These are phyloP conservation scores for Colletotrichum australisinense DNA, from an alignment of 2,329 filamentous ascomycete genomes.

Conservation along the genomic window DNA sequence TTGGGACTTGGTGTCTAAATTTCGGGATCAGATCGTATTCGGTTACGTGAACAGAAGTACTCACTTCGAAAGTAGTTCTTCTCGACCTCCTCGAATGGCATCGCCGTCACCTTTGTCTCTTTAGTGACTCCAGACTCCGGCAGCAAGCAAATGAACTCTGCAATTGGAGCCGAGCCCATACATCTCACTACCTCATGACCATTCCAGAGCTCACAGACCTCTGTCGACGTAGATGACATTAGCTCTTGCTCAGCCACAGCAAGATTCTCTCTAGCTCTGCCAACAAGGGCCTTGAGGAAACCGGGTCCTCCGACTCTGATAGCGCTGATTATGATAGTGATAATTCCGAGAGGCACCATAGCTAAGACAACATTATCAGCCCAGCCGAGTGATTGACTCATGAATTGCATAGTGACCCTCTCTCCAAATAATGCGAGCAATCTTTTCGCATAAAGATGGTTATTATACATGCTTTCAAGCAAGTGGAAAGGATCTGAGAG, in stretches of 20 bases:
- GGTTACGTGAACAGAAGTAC: too few relatives aligned
- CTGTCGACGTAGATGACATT: slow-evolving; percentile 51
- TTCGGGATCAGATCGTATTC: too few relatives aligned
- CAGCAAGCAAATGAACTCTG: not conserved
- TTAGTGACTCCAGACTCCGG: not conserved
- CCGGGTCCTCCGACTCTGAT: slow-evolving; percentile 46
- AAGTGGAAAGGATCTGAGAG: too few relatives aligned
- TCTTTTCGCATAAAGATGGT: not conserved
- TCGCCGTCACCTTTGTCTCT: too few relatives aligned
- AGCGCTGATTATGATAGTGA: slow-evolving; percentile 49
- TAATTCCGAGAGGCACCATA: slow-evolving; percentile 50
- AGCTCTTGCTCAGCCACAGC: slow-evolving; percentile 51
- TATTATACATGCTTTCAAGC: too few relatives aligned
- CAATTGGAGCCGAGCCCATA: not conserved
- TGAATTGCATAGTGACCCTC: slow-evolving; percentile 50
- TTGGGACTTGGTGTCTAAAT: too few relatives aligned
- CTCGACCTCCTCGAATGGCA: too few relatives aligned
- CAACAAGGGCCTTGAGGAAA: slow-evolving; percentile 50
- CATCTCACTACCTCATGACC: not conserved
- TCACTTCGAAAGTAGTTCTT: too few relatives aligned
- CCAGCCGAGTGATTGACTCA: slow-evolving; percentile 45
- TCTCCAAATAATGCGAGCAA: slow-evolving; percentile 52
- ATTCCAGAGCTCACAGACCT: slow-evolving; percentile 53
- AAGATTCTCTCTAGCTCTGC: slow-evolving; percentile 48
- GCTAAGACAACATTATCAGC: slow-evolving; percentile 48